Percentiles rank a stretch among this genome's conserved stretches.
These are phyloP conservation scores for Neurospora tetrasperma DNA, from an alignment of 495 filamentous ascomycete genomes.

Conservation along the genomic window DNA sequence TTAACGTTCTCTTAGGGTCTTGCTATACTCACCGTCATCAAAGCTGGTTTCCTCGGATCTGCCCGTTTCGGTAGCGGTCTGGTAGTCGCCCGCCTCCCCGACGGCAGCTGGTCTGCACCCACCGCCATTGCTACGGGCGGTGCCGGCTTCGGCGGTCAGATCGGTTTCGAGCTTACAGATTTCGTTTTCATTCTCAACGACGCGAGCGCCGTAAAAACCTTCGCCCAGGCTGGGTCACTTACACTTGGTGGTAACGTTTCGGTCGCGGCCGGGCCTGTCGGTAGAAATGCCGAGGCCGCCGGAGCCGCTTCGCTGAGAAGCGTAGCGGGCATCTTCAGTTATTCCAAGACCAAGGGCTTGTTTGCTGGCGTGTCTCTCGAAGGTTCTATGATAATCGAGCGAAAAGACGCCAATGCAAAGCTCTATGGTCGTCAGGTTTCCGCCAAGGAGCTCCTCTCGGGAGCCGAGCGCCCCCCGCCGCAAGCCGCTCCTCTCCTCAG, in stretches of 20 bases:
- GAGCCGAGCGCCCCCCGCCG: constrained; percentile 66
- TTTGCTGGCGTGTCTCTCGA: constrained; percentile 95
- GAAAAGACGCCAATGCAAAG: constrained; percentile 93
- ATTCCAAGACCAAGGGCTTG: constrained; percentile 92
- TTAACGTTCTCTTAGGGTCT: constrained; percentile 53
- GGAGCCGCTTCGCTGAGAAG: constrained; percentile 85
- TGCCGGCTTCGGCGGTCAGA: constrained; percentile 91
- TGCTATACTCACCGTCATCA: constrained; percentile 88
- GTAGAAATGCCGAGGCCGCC: constrained; percentile 90
- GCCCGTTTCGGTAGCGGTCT: constrained; percentile 87
- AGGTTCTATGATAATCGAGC: constrained; percentile 81
- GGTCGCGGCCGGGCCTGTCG: constrained; percentile 86
- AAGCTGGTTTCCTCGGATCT: constrained; percentile 91
- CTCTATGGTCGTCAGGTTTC: constrained; percentile 76
- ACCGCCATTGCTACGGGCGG: constrained; percentile 85
- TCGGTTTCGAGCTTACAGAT: constrained; percentile 94
- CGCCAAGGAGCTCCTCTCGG: constrained; percentile 72
- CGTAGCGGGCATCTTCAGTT: constrained; percentile 88
- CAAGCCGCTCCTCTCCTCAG: constrained; percentile 74
- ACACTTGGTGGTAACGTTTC: constrained; percentile 95
- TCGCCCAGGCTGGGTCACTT: constrained; percentile 81
- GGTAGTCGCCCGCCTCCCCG: constrained; percentile 83
- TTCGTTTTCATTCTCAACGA: constrained; percentile 99
- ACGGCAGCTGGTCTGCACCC: constrained; percentile 90
- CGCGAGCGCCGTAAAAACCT: constrained; percentile 79